A percentile compares a stretch with the other conserved stretches of the same genome.
These are phyloP conservation scores for Ustilago loliicola DNA, from an alignment of 1,284 basidiomycete species.

Conservation along the genomic window DNA sequence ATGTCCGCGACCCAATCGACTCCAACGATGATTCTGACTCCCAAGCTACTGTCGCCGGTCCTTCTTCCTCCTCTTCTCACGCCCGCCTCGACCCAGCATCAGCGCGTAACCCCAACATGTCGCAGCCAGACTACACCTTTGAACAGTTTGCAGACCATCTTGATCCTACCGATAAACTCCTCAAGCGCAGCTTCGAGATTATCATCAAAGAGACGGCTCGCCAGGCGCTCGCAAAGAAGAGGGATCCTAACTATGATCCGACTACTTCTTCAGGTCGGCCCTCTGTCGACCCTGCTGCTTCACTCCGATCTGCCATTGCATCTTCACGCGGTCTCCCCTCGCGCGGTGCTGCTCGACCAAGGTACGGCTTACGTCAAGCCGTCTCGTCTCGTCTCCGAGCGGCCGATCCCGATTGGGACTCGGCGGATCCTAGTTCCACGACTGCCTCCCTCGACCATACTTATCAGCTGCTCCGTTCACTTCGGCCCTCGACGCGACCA, in stretches of 20 bases:
- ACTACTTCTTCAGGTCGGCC: conserved; percentile 6
- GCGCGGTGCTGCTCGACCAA: not conserved
- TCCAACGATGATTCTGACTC: conserved; percentile 37
- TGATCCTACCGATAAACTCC: conserved; percentile 47
- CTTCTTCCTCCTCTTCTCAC: conserved; percentile 9
- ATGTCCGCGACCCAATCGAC: conserved; percentile 43
- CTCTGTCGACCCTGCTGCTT: conserved; percentile 25
- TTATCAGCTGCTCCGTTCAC: conserved; percentile 28
- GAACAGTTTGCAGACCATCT: conserved; percentile 55
- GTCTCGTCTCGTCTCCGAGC: conserved; percentile 1
- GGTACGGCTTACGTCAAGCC: conserved; percentile 1
- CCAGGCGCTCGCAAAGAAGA: conserved; percentile 44
- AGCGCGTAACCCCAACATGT: conserved; percentile 23
- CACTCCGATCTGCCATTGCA: conserved; percentile 34
- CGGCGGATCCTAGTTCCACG: not conserved
- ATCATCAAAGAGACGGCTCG: conserved; percentile 55
- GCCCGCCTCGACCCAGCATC: conserved; percentile 32
- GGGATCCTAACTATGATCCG: conserved; percentile 19
- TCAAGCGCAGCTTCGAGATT: conserved; percentile 51
- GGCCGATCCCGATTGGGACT: not conserved
- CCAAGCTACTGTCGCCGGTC: conserved; percentile 14
- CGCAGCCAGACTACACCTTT: conserved; percentile 49
- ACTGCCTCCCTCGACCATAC: conserved; percentile 19
- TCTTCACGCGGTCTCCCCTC: conserved; percentile 21
- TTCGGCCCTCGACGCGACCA: conserved; percentile 9